Evolutionary conservation across 768 basidiomycete genomes (phyloP).

Genomic region (Mycena crocata): DNA sequence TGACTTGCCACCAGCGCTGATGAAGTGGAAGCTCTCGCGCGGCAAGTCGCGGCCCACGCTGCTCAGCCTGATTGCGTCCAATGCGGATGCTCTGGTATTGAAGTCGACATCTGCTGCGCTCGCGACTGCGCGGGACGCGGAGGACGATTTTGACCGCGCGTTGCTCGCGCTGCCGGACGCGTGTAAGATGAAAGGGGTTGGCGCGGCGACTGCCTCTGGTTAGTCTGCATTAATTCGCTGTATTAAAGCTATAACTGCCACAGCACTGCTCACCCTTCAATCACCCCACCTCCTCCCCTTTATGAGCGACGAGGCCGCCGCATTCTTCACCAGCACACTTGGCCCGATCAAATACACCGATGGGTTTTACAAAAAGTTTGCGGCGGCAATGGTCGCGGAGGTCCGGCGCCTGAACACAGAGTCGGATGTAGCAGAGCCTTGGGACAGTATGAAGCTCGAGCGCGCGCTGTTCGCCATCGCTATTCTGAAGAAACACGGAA

Average conservation of each 20-base stretch:
- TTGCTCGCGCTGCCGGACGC: constrained; percentile 21
- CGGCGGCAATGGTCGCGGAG: constrained; percentile 23
- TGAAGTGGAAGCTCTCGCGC: constrained; percentile 35
- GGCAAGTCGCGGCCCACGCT: constrained; percentile 32
- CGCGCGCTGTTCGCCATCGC: constrained; percentile 9
- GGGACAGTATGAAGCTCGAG: constrained; percentile 31
- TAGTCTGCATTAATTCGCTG: background rate
- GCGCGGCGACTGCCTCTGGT: constrained; percentile 33
- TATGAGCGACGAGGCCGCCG: constrained; percentile 35
- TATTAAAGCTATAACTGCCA: background rate
- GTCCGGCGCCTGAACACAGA: constrained; percentile 20
- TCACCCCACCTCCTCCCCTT: constrained; percentile 31
- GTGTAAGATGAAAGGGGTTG: constrained; percentile 31
- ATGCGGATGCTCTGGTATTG: constrained; percentile 14
- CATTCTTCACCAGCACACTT: constrained; percentile 22
- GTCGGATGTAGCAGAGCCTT: background rate
- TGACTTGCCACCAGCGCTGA: constrained; percentile 12
- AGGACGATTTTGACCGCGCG: constrained; percentile 22
- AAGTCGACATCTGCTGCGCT: constrained; percentile 20
- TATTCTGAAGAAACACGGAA: constrained; percentile 18
- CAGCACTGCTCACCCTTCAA: constrained; percentile 32
- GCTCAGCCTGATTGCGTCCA: constrained; percentile 25
- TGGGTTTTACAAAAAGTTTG: constrained; percentile 29
- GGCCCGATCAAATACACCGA: constrained; percentile 33
- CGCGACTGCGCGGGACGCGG: constrained; percentile 4